Evolutionary conservation across 176 grass and related monocot species (phyloP), one percentile per base, ranked within the genome.

Genomic region (Echinochloa phyllopogon): DNA sequence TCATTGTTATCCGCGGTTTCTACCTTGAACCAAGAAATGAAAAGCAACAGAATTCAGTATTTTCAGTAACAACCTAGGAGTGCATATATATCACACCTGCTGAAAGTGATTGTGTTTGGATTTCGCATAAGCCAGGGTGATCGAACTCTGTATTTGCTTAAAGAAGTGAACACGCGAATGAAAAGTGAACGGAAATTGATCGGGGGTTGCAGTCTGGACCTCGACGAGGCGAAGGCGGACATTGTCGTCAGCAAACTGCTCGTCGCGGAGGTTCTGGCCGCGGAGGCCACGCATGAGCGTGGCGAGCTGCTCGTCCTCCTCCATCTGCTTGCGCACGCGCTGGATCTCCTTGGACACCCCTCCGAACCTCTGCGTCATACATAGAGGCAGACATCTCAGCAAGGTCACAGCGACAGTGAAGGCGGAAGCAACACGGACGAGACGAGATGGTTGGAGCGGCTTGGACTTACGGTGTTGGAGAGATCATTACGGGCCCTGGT

Each of bases 321-420:
- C 96, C 96, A 98, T 95, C 84, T 98, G 93, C 86, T 98, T 95
- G 27, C 96, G 86, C 79, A 98, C 91, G 38, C 89, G 92, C 89
- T 94, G 89, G 47, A 98, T 98, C 89, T 98, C 96, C 72, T 92
- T 88, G 65, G 96, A 98, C 29, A 98, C 84, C 12, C 87, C 90
- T 29, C 92, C 93, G 72, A 95, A 90, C 57, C 91, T 88, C 96
- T 98, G 59, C 40, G 72, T 7, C 62, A 29, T 37, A 6, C 72
- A 83, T n/a, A 85, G 33, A 18, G 40, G 10, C 37, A 84, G 33
- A 66, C 65, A 41, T 36, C 29, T 61, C 21, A 83, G 85, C 43
- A 42, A 47, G n/a, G 29, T 2, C 25, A 27, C 1, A 11, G 29
- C 18, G 18, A 1, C 61, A 33, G 2, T 12, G 15, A 1, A 59